Percentiles rank a stretch among this genome's conserved stretches.
These are phyloP conservation scores for Pichia heedii DNA, from an alignment of 805 yeast species.

Conservation along the genomic window DNA sequence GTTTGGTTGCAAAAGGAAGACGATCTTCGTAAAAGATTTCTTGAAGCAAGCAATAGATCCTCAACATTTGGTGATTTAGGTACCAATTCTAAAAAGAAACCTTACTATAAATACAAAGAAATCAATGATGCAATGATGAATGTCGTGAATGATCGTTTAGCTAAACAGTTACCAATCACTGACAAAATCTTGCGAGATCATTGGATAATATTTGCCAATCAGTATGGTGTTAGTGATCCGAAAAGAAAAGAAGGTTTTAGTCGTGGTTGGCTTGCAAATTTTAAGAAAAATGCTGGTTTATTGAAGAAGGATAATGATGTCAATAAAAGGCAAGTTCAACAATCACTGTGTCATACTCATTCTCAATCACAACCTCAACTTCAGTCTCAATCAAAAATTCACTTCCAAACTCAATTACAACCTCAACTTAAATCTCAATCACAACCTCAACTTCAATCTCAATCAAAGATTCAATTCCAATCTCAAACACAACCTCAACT, in stretches of 20 bases:
- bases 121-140: conserved; percentile 53
- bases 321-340: neutral
- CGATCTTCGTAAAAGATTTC: conserved; percentile 38
- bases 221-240: conserved; percentile 52
- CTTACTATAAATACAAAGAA: conserved; percentile 45
- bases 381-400: neutral
- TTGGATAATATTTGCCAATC: conserved; percentile 47
- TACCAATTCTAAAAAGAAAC: conserved; percentile 33
- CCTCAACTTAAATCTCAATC: neutral
- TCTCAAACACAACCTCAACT: too few species aligned
- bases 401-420: neutral
- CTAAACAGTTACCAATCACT: conserved; percentile 37
- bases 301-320: neutral
- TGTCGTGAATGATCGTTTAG: conserved; percentile 37
- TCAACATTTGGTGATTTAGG: conserved; percentile 16
- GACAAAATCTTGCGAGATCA: conserved; percentile 48
- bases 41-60: conserved; percentile 24
- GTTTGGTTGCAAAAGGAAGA: conserved; percentile 53
- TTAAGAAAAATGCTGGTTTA: conserved; percentile 31
- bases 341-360: neutral
- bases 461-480: too few species aligned
- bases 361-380: neutral
- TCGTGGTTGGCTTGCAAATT: conserved; percentile 57
- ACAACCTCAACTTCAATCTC: neutral
- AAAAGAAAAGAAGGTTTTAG: conserved; percentile 45